These are phyloP conservation scores for Nematodospora anomalae DNA, from an alignment of 1,139 yeast species.

Conservation along the genomic window DNA sequence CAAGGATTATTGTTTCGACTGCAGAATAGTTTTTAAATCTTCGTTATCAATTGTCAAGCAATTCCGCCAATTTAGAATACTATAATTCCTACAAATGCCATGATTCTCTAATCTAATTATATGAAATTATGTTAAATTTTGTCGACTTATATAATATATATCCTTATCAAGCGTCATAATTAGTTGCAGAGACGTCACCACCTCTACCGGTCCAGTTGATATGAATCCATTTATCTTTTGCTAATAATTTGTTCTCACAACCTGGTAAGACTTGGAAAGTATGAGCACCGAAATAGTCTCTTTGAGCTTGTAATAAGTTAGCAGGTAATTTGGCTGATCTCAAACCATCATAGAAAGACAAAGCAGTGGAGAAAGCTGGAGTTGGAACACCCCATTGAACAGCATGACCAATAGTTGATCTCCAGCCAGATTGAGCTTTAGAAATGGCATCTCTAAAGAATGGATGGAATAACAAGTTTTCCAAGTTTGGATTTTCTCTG, in stretches of 20 bases:
- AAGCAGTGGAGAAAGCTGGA: slow-evolving; percentile 96
- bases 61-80: too few species aligned
- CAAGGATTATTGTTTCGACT: too few species aligned
- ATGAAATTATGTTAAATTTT: too few species aligned
- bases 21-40: too few species aligned
- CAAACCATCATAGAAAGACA: slow-evolving; percentile 98
- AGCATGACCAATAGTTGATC: slow-evolving; percentile 79
- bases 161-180: slow-evolving; percentile 92
- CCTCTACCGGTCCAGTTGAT: slow-evolving; percentile 99
- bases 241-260: slow-evolving; percentile 69
- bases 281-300: slow-evolving; percentile 99
- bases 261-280: slow-evolving; percentile 95
- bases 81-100: too few species aligned
- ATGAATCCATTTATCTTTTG: slow-evolving; percentile 84
- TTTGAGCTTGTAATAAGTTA: slow-evolving; percentile 97
- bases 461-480: slow-evolving; percentile 92
- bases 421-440: slow-evolving; percentile 96
- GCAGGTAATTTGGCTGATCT: slow-evolving; percentile 96
- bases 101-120: too few species aligned
- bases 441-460: slow-evolving; percentile 90
- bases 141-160: too few species aligned
- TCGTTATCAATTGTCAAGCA: too few species aligned
- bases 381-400: slow-evolving; percentile 89
- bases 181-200: slow-evolving; percentile 94
- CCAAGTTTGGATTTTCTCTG: slow-evolving; percentile 89